Percentiles rank a stretch among this genome's conserved stretches.
Evolutionary conservation across 2,329 filamentous ascomycete genomes (phyloP).

Genomic region (Emydomyces testavorans): DNA sequence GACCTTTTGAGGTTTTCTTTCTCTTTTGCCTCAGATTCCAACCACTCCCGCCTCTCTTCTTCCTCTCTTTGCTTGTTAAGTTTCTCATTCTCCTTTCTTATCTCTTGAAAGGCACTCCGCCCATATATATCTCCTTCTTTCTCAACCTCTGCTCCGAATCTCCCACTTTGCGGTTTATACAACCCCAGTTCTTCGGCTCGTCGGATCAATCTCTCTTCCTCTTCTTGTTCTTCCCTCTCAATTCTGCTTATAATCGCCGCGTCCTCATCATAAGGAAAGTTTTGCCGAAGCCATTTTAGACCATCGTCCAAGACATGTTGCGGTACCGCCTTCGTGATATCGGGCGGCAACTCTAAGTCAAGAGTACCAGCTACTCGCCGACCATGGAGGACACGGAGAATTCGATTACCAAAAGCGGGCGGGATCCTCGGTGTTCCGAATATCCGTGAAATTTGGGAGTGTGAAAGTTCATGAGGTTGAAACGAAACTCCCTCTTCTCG

Average conservation of each 20-base stretch:
- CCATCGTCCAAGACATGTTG: constrained; percentile 27
- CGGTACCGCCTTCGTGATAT: constrained; percentile 27
- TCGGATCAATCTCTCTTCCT: constrained; percentile 28
- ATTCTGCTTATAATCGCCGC: constrained; percentile 38
- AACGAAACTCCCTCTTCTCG: constrained; percentile 23
- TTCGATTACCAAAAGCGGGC: constrained; percentile 27
- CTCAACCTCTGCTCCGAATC: constrained; percentile 32
- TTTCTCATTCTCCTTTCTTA: constrained; percentile 32
- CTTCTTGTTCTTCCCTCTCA: constrained; percentile 30
- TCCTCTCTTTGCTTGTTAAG: constrained; percentile 36
- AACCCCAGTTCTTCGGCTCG: constrained; percentile 33
- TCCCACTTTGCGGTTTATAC: constrained; percentile 36
- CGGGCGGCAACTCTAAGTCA: constrained; percentile 33
- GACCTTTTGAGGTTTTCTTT: constrained; percentile 25
- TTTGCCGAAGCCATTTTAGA: constrained; percentile 33
- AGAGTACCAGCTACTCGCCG: constrained; percentile 36
- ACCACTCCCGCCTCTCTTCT: constrained; percentile 41
- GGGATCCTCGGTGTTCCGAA: constrained; percentile 27
- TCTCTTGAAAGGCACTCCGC: constrained; percentile 32
- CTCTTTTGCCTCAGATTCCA: constrained; percentile 40
- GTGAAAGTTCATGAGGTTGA: constrained; percentile 24
- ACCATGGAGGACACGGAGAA: constrained; percentile 33
- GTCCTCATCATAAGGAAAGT: constrained; percentile 38
- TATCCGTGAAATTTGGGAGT: constrained; percentile 19
- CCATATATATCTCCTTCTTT: constrained; percentile 35